Evolutionary conservation across 805 yeast genomes (phyloP).

Genomic region (Myxozyma kluyveri): DNA sequence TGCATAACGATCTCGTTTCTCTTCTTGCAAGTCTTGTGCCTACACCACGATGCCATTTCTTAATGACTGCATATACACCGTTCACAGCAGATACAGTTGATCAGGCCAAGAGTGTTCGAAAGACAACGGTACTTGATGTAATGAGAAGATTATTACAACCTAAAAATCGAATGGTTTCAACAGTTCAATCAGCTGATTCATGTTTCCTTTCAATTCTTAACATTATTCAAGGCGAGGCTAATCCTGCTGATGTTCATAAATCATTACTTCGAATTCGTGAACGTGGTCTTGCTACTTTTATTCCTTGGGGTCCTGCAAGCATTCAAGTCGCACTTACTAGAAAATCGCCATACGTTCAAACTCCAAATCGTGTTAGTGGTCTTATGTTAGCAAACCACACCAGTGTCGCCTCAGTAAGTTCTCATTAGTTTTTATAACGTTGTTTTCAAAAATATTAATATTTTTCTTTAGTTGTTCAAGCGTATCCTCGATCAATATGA

Average conservation of each 20-base stretch:
- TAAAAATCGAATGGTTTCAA: conserved; percentile 67
- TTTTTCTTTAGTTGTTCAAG: conserved; percentile 45
- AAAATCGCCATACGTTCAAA: conserved; percentile 58
- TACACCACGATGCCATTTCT: conserved; percentile 75
- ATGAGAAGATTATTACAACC: conserved; percentile 77
- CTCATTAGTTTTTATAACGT: background rate
- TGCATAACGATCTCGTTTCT: conserved; percentile 81
- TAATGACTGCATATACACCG: conserved; percentile 73
- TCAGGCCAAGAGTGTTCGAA: conserved; percentile 57
- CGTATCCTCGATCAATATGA: conserved; percentile 76
- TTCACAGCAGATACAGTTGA: conserved; percentile 66
- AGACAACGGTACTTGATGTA: conserved; percentile 80
- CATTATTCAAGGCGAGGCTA: conserved; percentile 63
- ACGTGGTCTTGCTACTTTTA: conserved; percentile 57
- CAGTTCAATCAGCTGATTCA: conserved; percentile 45
- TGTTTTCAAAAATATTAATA: background rate
- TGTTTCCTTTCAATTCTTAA: conserved; percentile 69
- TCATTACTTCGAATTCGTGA: conserved; percentile 43
- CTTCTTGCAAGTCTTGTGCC: conserved; percentile 81
- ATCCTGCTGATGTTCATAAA: conserved; percentile 63
- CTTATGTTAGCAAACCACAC: conserved; percentile 82
- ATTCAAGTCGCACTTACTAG: conserved; percentile 75
- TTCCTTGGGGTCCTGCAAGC: conserved; percentile 81
- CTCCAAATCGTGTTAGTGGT: conserved; percentile 61
- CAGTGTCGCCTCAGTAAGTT: conserved; percentile 51